These are phyloP conservation scores for Gillenia trifoliata DNA, from an alignment of 306 rosid genomes.

Conservation along the genomic window DNA sequence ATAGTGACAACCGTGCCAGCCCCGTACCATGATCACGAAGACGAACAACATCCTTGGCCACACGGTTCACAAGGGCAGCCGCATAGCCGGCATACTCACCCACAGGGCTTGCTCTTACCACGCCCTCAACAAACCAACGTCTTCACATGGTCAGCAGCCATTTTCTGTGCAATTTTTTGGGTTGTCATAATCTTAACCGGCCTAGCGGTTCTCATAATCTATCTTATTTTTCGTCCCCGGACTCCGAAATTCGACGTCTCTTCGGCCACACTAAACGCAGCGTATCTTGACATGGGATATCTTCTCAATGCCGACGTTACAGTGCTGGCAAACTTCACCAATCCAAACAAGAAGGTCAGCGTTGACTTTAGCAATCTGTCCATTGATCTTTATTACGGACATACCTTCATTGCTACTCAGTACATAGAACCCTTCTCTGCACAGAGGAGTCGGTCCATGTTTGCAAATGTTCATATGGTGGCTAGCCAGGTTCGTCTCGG, in stretches of 20 bases:
- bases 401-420: conserved; percentile 58
- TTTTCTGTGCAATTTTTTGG: conserved; percentile 73
- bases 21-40: not conserved
- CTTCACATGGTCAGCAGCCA: conserved; percentile 48
- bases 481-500: conserved; percentile 74
- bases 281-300: conserved; percentile 88
- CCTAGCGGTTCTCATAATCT: conserved; percentile 65
- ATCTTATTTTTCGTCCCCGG: conserved; percentile 75
- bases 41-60: not conserved
- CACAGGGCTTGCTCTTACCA: conserved; percentile 1
- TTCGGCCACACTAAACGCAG: conserved; percentile 60
- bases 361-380: conserved; percentile 65
- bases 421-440: conserved; percentile 72
- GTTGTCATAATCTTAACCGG: conserved; percentile 74
- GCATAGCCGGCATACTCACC: not conserved
- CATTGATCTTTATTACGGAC: conserved; percentile 59
- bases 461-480: conserved; percentile 59
- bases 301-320: conserved; percentile 85
- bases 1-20: not conserved
- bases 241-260: conserved; percentile 70
- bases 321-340: conserved; percentile 74
- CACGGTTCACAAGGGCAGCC: not conserved
- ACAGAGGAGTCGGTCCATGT: conserved; percentile 38
- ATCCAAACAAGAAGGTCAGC: conserved; percentile 80
- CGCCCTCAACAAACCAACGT: conserved; percentile 20